Conservation (phyloP, 192 early-diverging fungal genomes). For the Backusella sp. region DNA sequence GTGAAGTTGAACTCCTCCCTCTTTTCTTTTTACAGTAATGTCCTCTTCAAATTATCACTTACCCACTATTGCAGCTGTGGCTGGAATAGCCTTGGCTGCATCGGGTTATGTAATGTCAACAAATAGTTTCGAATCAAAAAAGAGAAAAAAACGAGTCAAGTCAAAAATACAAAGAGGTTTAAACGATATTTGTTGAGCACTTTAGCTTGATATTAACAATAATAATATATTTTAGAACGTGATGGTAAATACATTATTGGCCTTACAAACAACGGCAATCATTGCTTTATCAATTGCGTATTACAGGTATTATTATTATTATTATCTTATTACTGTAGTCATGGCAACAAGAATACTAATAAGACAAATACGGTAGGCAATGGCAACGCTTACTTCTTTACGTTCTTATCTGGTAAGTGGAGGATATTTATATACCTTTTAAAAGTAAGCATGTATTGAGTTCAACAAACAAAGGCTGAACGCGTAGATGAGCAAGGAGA, state of each 20-base stretch:
- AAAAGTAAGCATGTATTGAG: neutral
- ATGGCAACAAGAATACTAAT: neutral
- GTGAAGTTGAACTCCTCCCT: neutral
- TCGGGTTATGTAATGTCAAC: slow-evolving; percentile 21
- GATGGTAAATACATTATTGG: slow-evolving; percentile 55
- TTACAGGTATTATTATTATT: slow-evolving; percentile 64
- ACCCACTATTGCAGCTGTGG: slow-evolving; percentile 35
- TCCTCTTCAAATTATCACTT: slow-evolving; percentile 34
- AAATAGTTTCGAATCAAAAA: slow-evolving; percentile 16
- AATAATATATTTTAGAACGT: slow-evolving; percentile 21
- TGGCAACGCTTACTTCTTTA: slow-evolving; percentile 32
- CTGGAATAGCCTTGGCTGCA: slow-evolving; percentile 37
- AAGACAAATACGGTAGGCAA: slow-evolving; percentile 13
- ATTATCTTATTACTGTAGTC: neutral
- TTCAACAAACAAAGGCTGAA: slow-evolving; percentile 25
- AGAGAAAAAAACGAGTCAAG: slow-evolving; percentile 28
- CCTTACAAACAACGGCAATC: slow-evolving; percentile 85
- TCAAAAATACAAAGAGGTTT: slow-evolving; percentile 28
- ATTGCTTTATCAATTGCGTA: slow-evolving; percentile 91
- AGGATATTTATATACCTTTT: neutral
- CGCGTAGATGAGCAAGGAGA: slow-evolving; percentile 42
- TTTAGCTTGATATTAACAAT: neutral
- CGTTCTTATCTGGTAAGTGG: slow-evolving; percentile 33
- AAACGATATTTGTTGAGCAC: neutral
- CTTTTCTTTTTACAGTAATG: neutral